Conservation (phyloP, 768 basidiomycete genomes). For the Trametes punicea region DNA sequence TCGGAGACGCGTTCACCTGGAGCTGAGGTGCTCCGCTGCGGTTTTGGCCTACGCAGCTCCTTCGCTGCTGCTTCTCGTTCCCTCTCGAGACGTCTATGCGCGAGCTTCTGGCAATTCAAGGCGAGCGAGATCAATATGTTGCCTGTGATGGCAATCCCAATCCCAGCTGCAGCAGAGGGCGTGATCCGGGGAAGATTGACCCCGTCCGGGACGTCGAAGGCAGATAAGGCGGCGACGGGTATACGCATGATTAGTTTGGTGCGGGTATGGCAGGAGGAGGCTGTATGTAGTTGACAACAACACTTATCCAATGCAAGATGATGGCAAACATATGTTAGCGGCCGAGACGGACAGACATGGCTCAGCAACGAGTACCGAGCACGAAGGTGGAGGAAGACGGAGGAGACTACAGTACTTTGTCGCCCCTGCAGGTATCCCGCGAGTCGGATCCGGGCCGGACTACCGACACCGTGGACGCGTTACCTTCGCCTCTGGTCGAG, state of each 20-base stretch:
- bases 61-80: conserved; percentile 17
- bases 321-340: conserved; percentile 13
- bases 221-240: conserved; percentile 1
- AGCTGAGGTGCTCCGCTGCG: conserved; percentile 3
- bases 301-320: not conserved
- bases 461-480: too few relatives aligned
- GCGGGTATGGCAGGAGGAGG: not conserved
- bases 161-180: conserved; percentile 65
- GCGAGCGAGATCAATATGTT: conserved; percentile 89
- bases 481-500: too few relatives aligned
- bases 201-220: conserved; percentile 17
- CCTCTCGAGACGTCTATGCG: conserved; percentile 67
- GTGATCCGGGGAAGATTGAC: conserved; percentile 54
- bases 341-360: not conserved
- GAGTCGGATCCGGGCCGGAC: too few relatives aligned
- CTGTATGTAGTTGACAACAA: not conserved
- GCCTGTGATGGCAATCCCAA: conserved; percentile 76
- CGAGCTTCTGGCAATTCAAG: conserved; percentile 90
- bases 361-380: not conserved
- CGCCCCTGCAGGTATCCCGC: too few relatives aligned
- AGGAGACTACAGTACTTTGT: not conserved
- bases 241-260: conserved; percentile 15
- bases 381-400: not conserved
- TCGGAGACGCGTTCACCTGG: not conserved
- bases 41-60: not conserved